phyloP scores from a whole-genome alignment of 441 rosid genomes.

The Croton setiger region DNA sequence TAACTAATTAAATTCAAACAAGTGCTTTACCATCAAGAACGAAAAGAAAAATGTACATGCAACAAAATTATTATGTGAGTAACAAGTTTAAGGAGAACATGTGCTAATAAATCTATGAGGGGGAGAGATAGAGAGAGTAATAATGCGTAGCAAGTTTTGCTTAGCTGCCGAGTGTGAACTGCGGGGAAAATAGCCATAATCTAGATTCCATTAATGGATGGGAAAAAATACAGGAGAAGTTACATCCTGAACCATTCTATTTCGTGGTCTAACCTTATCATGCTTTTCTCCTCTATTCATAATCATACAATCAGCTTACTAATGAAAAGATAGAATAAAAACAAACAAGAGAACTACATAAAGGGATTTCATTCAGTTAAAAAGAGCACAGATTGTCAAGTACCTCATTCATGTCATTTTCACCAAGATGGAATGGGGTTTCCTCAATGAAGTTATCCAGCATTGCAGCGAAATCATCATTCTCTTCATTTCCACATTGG shows the following conservation, averaged over 20 bases:
- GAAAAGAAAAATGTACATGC: not conserved
- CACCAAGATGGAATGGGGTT: not conserved
- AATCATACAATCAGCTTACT: not conserved
- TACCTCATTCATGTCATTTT: not conserved
- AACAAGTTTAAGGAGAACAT: not conserved
- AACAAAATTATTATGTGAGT: not conserved
- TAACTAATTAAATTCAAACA: not conserved
- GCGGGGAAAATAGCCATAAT: not conserved
- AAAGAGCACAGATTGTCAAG: not conserved
- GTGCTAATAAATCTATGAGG: not conserved
- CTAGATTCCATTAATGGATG: not conserved
- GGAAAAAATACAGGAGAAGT: not conserved
- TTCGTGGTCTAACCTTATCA: not conserved
- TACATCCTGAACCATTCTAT: not conserved
- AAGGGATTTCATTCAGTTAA: slow-evolving; percentile 15
- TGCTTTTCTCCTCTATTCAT: not conserved
- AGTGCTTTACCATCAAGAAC: not conserved
- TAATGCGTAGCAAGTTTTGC: no score
- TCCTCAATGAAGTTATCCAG: slow-evolving; percentile 16
- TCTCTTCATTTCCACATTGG: not conserved
- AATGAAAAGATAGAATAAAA: not conserved
- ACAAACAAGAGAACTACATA: not conserved
- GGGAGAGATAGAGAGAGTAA: no score
- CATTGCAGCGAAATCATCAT: slow-evolving; percentile 16
- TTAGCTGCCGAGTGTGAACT: not conserved